A percentile compares a stretch with the other conserved stretches of the same genome.
Conservation (phyloP, 345 rosid species). For the Euclidium syriacum region DNA sequence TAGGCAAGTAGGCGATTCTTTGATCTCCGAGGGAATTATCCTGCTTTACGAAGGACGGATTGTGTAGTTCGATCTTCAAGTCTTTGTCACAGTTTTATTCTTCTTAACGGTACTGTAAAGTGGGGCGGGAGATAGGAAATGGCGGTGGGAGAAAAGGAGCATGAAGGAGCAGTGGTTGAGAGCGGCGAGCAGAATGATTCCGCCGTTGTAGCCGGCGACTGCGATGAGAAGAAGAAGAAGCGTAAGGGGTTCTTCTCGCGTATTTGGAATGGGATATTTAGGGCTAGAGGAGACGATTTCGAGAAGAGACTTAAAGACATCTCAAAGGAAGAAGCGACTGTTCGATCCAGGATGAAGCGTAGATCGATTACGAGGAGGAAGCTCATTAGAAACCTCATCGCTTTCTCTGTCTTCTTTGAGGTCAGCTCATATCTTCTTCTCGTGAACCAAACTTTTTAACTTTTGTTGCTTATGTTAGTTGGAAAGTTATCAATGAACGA, state of each 20-base stretch:
- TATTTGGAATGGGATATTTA: slow-evolving; percentile 60
- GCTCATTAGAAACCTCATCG: slow-evolving; percentile 48
- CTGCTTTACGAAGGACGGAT: too few species aligned
- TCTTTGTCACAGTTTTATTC: too few species aligned
- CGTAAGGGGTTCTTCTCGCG: slow-evolving; percentile 56
- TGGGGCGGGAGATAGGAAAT: neutral
- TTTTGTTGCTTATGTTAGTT: neutral
- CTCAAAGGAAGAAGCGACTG: slow-evolving; percentile 69
- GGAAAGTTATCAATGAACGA: neutral
- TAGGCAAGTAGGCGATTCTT: neutral
- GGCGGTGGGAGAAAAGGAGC: slow-evolving; percentile 22
- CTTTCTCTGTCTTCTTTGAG: slow-evolving; percentile 73
- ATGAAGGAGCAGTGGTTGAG: neutral
- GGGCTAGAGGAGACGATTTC: slow-evolving; percentile 60
- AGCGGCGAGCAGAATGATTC: slow-evolving; percentile 11
- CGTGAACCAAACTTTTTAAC: neutral
- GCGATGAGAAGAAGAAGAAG: slow-evolving; percentile 32
- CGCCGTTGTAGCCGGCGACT: neutral
- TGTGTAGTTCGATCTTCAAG: neutral
- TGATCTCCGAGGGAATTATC: neutral
- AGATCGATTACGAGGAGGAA: slow-evolving; percentile 60
- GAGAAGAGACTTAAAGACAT: slow-evolving; percentile 78
- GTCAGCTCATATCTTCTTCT: slow-evolving; percentile 9
- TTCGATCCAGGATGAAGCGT: slow-evolving; percentile 52
- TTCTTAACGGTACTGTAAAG: neutral